A percentile compares a stretch with the other conserved stretches of the same genome.
These are phyloP conservation scores for Claviceps cyperi DNA, from an alignment of 2,329 filamentous ascomycete species.

Conservation along the genomic window DNA sequence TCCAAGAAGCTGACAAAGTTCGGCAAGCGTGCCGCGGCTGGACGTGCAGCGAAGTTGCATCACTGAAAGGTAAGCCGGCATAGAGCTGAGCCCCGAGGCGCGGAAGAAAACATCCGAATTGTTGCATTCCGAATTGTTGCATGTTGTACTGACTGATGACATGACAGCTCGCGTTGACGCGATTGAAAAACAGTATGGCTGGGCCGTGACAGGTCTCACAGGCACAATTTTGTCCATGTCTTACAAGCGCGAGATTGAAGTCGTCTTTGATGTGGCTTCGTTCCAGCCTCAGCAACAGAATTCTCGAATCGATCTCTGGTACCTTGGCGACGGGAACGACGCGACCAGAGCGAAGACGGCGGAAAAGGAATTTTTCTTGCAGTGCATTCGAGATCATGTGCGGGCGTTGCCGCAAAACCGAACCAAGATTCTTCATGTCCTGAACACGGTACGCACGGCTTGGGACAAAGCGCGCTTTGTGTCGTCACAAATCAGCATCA, in stretches of 20 bases:
- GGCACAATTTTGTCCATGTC: constrained; percentile 55
- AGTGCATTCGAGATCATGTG: constrained; percentile 54
- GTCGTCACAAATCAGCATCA: constrained; percentile 42
- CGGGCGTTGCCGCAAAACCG: constrained; percentile 44
- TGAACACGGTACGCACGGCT: constrained; percentile 42
- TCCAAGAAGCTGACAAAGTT: constrained; percentile 67
- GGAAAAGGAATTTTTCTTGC: constrained; percentile 62
- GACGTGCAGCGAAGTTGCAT: constrained; percentile 66
- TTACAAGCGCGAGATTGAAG: constrained; percentile 56
- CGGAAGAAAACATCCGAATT: too few species aligned
- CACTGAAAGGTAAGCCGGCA: constrained; percentile 53
- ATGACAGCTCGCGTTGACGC: constrained; percentile 44
- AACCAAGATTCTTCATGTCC: constrained; percentile 41
- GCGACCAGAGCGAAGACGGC: constrained; percentile 41
- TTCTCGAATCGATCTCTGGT: constrained; percentile 52
- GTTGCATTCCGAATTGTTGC: too few species aligned
- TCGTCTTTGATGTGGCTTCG: constrained; percentile 53
- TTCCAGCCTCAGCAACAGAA: constrained; percentile 37
- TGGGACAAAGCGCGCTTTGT: constrained; percentile 53
- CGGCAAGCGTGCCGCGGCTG: constrained; percentile 83
- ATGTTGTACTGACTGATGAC: constrained; percentile 21
- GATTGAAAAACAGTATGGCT: constrained; percentile 53
- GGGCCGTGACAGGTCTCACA: constrained; percentile 53
- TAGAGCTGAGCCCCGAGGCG: too few species aligned
- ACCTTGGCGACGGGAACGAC: constrained; percentile 46